Evolutionary conservation across 129 eudicot species (phyloP), one percentile per base, ranked within the genome.

Genomic region (Tagetes erecta): DNA sequence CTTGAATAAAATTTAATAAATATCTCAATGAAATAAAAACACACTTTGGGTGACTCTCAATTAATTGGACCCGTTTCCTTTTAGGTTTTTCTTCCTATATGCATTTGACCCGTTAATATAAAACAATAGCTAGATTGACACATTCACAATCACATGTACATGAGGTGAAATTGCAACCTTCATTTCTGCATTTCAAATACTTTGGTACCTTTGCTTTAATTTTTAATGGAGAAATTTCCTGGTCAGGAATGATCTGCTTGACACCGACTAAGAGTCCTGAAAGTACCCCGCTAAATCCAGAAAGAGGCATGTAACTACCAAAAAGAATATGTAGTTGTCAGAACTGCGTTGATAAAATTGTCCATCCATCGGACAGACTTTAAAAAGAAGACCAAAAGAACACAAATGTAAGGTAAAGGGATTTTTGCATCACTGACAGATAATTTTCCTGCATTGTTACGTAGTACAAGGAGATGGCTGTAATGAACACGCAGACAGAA

Each of bases 281-380:
- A 79, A 93, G 97, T 51, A 88, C 89, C 77, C 97, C 98, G 59
- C 92, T 91, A 91, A 93, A 93, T 34, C 98, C 98, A 59, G 97
- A 93, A 63, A 93, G 77, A 68, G 98, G 98, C 92, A 85, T 72
- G 81, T 93, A 93, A 72, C 98, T 93, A 58, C 76, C 64, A 65
- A 81, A 75, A 55, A 52, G 33, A 58, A 51, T 5, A 78, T 46
- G 6, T 57, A 50, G 34, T 52, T 30, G 51, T 69, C 64, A 80
- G 78, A 70, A 44, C 10, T 51, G 57, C 40, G 52, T 81, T 35
- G 40, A 63, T 41, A 77, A 34, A n/a, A 55, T 9, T 52, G 51
- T 6, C 35, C 79, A 64, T 34, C 35, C 13, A 49, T 64, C 8
- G 1, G 27, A 66, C 1, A 36, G 34, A 75, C 34, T 11, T 38